Evolutionary conservation across 2,329 filamentous ascomycete genomes (phyloP).

Genomic region (Lecanosticta acicola): DNA sequence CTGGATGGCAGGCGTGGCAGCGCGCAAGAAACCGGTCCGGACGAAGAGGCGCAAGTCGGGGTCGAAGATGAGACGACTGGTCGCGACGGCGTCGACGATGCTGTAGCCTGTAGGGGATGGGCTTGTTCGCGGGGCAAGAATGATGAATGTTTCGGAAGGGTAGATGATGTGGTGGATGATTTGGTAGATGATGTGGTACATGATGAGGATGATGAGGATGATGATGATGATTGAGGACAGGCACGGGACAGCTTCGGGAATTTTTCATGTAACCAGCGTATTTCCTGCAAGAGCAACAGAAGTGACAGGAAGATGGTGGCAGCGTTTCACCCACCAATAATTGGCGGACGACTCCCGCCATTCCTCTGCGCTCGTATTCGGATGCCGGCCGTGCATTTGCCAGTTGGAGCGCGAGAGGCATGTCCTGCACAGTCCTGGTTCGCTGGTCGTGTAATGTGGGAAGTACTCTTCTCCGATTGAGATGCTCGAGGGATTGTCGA

Average conservation of each 20-base stretch:
- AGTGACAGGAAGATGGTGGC: background rate
- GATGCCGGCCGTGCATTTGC: background rate
- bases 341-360: no score
- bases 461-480: no score
- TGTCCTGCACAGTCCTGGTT: no score
- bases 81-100: slow-evolving; percentile 24
- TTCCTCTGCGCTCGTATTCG: background rate
- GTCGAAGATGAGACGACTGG: slow-evolving; percentile 19
- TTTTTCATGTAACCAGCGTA: background rate
- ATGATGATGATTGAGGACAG: background rate
- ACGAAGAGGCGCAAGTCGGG: slow-evolving; percentile 14
- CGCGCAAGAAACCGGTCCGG: slow-evolving; percentile 9
- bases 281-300: no score
- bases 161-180: no score
- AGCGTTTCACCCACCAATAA: background rate
- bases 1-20: slow-evolving; percentile 17
- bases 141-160: background rate
- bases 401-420: background rate
- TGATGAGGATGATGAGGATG: background rate
- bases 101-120: slow-evolving; percentile 9
- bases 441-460: no score
- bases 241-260: background rate
- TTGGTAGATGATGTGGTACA: no score
- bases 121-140: background rate
- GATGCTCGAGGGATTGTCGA: no score